Evolutionary conservation across 768 basidiomycete genomes (phyloP), one percentile per base, ranked within the genome.

Genomic region (Lanmaoa rubissima): DNA sequence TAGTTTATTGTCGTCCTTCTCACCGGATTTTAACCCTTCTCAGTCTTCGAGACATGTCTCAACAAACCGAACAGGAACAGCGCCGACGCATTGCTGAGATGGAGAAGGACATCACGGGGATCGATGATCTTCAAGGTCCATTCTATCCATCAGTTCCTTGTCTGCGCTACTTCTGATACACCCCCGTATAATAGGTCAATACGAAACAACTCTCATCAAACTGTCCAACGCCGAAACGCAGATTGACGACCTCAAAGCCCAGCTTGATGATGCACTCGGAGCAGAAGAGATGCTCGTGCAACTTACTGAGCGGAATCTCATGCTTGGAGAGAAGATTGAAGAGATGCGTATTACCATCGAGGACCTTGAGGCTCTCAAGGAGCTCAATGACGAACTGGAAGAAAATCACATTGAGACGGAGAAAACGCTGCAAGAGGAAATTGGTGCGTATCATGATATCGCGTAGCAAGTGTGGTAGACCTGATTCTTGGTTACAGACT

Each of bases 281-380:
- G 94, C 94, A 0, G 96, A 98, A 70, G 97, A 99, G 58, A 90
- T 99, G 82, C 83, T 98, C 14, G 93, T 97, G 21, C 89, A 92
- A 65, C 79, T 99, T 44, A 99, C 96, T 0, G 96, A 97, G 65
- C 85, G 95, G 5, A 98, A 97, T 67, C 80, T 98, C 19, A 82
- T 88, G 74, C 82, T 98, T 45, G 88, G 92, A 58, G 96, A 98
- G 92, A 95, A 94, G 85, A 94, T 98, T 61, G 97, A 98, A 69
- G 94, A 98, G 73, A 95, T 98, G 90, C 84, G 93, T 13, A 87
- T 92, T 53, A 92, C 91, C 0, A 93, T 98, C 53, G 96, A 98
- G 70, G 97, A 99, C 65, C 84, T 98, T 4, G 97, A 99, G 68
- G 85, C 94, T 12, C 82, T 99, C 41, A 92, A 95, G 68, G 97